A percentile compares a stretch with the other conserved stretches of the same genome.
phyloP scores from a whole-genome alignment of 176 grass and related monocot species.

The Pontederia paniculata region DNA sequence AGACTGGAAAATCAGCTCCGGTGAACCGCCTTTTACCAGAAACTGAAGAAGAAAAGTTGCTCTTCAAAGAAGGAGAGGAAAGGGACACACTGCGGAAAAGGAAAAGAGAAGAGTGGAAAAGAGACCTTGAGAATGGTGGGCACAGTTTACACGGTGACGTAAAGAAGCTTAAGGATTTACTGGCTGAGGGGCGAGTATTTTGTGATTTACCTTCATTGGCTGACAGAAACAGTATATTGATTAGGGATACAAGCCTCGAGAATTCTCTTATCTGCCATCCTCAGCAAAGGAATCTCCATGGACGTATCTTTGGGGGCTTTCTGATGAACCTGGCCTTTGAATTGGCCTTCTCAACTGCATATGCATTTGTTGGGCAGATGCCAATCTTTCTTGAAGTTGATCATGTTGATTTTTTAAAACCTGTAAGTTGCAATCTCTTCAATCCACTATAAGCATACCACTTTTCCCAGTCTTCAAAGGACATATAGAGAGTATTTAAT shows the following conservation, averaged over 20 bases:
- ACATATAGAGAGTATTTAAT: too few relatives aligned
- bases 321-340: slow-evolving; percentile 97
- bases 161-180: slow-evolving; percentile 40
- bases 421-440: slow-evolving; percentile 41
- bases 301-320: slow-evolving; percentile 94
- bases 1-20: slow-evolving; percentile 71
- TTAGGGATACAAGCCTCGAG: slow-evolving; percentile 66
- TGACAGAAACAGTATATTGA: slow-evolving; percentile 74
- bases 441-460: neutral
- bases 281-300: slow-evolving; percentile 85
- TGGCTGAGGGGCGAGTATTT: slow-evolving; percentile 79
- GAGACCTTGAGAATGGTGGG: slow-evolving; percentile 29
- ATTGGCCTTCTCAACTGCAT: slow-evolving; percentile 83
- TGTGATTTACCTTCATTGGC: slow-evolving; percentile 86
- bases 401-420: slow-evolving; percentile 96
- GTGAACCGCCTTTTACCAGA: slow-evolving; percentile 82
- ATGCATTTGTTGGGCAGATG: slow-evolving; percentile 77
- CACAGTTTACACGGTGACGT: slow-evolving; percentile 31
- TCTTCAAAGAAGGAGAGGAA: slow-evolving; percentile 54
- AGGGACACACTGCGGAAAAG: slow-evolving; percentile 66
- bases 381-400: slow-evolving; percentile 93
- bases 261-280: slow-evolving; percentile 80
- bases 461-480: neutral
- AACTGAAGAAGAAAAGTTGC: slow-evolving; percentile 57
- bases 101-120: slow-evolving; percentile 72